Evolutionary conservation across 352 stramenopile genomes (phyloP), one percentile per base, ranked within the genome.

Genomic region (Elongisporangium undulatum): DNA sequence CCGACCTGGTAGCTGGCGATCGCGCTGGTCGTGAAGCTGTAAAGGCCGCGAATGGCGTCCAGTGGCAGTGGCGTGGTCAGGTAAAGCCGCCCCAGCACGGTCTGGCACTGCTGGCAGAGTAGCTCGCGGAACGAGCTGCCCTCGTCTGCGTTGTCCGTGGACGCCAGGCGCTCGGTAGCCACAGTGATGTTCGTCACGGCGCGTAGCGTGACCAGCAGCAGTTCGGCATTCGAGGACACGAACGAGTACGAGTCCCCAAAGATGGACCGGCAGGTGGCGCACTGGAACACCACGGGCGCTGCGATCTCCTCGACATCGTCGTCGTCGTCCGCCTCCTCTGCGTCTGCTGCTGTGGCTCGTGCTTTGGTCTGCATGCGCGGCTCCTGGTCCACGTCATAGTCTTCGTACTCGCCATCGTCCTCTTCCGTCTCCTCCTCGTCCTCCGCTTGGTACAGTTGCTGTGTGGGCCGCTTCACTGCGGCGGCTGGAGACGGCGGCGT

Each of bases 161-260:
- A 74, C n/a, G 84, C 91, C 51, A 80, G 69, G 9, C 85, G 59
- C 58, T 86, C 74, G 0, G 67, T 60, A 0, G 69, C 58, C 21
- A 73, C 16, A 1, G 74, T 65, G 60, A 92, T 74, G 57, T 93
- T 92, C 26, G 80, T 83, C 38, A 86, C 83, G 38, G 77, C 80
- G 62, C 74, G 86, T 56, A 95, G 68, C 34, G 85, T 93, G 29
- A 95, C 68, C 3, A 92, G 79, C 64, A 85, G 69, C 53, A 90
- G 68, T 45, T 89, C 69, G 8, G 81, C 72, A 15, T 81, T 95
- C n/a, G 82, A 90, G 53, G 74, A 78, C 58, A 93, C 75, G 29
- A 93, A 91, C 38, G 81, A 74, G 58, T 92, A 92, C 50, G 83
- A 93, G 66, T 95, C 85, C 19, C 83, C 84, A 22, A 95, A 87